These are phyloP conservation scores for Saccharomycopsis schoenii DNA, from an alignment of 805 yeast genomes.

Conservation along the genomic window DNA sequence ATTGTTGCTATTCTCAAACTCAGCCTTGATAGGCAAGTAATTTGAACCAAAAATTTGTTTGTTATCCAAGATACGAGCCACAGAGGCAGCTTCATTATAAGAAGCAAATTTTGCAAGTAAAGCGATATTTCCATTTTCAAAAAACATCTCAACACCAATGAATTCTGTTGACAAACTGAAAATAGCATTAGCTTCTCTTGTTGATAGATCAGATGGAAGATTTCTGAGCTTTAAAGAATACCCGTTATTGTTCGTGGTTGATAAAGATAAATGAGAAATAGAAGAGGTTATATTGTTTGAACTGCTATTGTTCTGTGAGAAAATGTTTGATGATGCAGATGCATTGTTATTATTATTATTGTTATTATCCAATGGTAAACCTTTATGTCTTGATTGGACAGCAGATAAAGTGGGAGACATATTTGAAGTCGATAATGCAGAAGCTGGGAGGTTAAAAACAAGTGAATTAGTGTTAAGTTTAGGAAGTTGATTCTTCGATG, in stretches of 20 bases:
- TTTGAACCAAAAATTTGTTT: constrained; percentile 14
- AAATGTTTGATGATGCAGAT: constrained; percentile 6
- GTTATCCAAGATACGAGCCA: constrained; percentile 10
- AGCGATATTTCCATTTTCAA: constrained; percentile 22
- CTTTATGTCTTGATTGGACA: constrained; percentile 13
- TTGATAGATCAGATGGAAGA: constrained; percentile 52
- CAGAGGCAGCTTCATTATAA: constrained; percentile 9
- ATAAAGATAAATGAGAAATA: constrained; percentile 13
- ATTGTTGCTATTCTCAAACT: constrained; percentile 8
- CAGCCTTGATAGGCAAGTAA: constrained; percentile 11
- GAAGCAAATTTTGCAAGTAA: constrained; percentile 8
- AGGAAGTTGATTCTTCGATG: constrained; percentile 11
- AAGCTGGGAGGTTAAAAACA: constrained; percentile 8
- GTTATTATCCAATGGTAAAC: constrained; percentile 7
- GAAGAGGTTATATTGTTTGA: constrained; percentile 2
- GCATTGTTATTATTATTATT: background rate
- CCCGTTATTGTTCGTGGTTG: constrained; percentile 1
- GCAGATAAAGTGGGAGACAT: constrained; percentile 16
- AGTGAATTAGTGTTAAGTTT: constrained; percentile 13
- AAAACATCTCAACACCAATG: constrained; percentile 37
- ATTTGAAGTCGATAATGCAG: constrained; percentile 1
- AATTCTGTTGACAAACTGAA: constrained; percentile 66
- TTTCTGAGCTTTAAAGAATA: constrained; percentile 38
- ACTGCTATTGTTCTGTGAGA: background rate
- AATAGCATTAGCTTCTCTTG: constrained; percentile 57